Conservation (phyloP, 768 basidiomycete species). For the Leccinum longicurvipes region DNA sequence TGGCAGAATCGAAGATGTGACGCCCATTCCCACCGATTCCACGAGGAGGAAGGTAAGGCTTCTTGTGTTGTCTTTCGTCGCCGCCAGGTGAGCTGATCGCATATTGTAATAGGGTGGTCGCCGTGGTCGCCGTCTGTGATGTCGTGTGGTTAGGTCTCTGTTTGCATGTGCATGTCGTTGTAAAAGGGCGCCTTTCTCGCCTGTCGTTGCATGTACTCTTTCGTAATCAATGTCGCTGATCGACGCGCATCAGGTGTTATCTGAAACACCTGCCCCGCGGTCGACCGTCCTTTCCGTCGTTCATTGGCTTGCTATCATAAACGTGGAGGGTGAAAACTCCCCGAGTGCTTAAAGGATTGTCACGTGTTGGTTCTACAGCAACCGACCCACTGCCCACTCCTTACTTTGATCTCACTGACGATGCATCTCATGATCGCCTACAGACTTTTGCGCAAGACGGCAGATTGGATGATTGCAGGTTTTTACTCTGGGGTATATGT, state of each 20-base stretch:
- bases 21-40: constrained; percentile 94
- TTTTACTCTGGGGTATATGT: constrained; percentile 64
- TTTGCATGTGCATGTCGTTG: constrained; percentile 9
- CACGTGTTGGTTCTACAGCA: not conserved
- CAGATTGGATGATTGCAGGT: constrained; percentile 54
- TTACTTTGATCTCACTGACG: not conserved
- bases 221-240: constrained; percentile 65
- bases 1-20: constrained; percentile 97
- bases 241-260: constrained; percentile 77
- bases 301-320: not conserved
- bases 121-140: constrained; percentile 92
- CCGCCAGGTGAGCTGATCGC: constrained; percentile 1
- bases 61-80: not conserved
- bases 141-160: constrained; percentile 9
- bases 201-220: constrained; percentile 35
- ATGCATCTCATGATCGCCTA: constrained; percentile 57
- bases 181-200: constrained; percentile 24
- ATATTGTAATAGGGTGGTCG: constrained; percentile 78
- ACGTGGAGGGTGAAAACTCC: not conserved
- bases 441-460: constrained; percentile 54
- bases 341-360: not conserved
- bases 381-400: not conserved
- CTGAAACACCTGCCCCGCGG: constrained; percentile 71
- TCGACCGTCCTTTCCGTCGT: constrained; percentile 38
- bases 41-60: constrained; percentile 88